Conservation (phyloP, 768 basidiomycete genomes). For the Russula vinacea region DNA sequence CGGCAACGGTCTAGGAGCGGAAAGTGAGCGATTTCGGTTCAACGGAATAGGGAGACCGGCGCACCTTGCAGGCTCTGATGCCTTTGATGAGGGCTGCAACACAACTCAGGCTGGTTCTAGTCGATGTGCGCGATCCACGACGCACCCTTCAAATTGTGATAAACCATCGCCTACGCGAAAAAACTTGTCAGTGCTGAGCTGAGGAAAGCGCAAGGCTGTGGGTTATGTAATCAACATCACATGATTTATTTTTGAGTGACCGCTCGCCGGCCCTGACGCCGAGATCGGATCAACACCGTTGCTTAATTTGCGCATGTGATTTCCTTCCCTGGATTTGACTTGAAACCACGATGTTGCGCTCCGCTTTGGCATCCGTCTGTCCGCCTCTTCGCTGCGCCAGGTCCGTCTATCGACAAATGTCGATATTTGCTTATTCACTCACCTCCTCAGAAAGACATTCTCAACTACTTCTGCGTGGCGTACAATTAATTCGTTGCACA, state of each 20-base stretch:
- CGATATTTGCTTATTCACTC: conserved; percentile 23
- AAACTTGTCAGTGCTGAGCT: not conserved
- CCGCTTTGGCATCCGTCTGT: conserved; percentile 17
- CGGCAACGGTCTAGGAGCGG: conserved; percentile 80
- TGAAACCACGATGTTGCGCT: conserved; percentile 32
- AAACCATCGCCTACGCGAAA: conserved; percentile 51
- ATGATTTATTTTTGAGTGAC: not conserved
- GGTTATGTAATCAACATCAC: conserved; percentile 9
- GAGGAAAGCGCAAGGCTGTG: not conserved
- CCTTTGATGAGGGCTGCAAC: conserved; percentile 90
- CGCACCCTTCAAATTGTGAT: conserved; percentile 83
- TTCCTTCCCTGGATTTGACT: conserved; percentile 5
- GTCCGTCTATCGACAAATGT: not conserved
- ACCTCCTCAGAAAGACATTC: conserved; percentile 27
- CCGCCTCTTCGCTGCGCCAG: not conserved
- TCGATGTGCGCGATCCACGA: conserved; percentile 10
- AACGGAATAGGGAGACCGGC: conserved; percentile 1
- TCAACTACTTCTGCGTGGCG: conserved; percentile 26
- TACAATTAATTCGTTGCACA: conserved; percentile 60
- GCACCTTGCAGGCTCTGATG: conserved; percentile 91
- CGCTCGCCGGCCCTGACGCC: too few relatives aligned
- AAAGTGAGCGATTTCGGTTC: conserved; percentile 26
- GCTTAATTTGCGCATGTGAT: conserved; percentile 14
- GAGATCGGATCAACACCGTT: too few relatives aligned
- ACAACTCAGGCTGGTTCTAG: conserved; percentile 33